Conservation (phyloP, 2,329 filamentous ascomycete genomes). For the Paracoccidioides brasiliensis region DNA sequence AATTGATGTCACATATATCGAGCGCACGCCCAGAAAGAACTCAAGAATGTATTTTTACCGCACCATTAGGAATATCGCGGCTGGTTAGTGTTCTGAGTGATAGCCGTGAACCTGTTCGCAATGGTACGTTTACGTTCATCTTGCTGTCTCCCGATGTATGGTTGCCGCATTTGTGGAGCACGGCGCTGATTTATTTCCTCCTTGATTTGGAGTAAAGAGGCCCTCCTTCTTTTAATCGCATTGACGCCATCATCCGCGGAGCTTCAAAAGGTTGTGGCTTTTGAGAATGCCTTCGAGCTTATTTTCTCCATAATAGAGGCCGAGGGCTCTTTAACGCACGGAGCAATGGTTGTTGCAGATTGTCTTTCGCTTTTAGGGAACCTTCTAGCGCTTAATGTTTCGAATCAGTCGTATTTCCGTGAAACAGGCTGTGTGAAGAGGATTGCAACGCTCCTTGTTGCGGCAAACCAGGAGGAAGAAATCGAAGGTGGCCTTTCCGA, state of each 20-base stretch:
- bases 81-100: constrained; percentile 78
- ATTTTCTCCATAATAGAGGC: constrained; percentile 68
- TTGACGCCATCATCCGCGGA: constrained; percentile 77
- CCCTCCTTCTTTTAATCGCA: constrained; percentile 71
- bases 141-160: neutral
- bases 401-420: constrained; percentile 87
- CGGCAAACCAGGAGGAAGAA: constrained; percentile 42
- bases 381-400: constrained; percentile 69
- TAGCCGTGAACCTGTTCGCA: constrained; percentile 69
- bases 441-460: constrained; percentile 55
- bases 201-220: constrained; percentile 39
- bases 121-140: constrained; percentile 36
- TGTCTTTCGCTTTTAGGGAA: constrained; percentile 85
- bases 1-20: constrained; percentile 76
- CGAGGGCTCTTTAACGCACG: constrained; percentile 71
- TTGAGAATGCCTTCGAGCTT: constrained; percentile 83
- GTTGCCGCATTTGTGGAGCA: neutral
- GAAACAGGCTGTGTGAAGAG: constrained; percentile 73
- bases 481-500: constrained; percentile 49
- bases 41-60: constrained; percentile 84
- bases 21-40: constrained; percentile 78
- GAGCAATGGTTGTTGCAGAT: constrained; percentile 80
- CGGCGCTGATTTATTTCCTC: neutral
- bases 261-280: constrained; percentile 88
- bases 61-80: constrained; percentile 75